Evolutionary conservation across 1,139 yeast species (phyloP).

Genomic region (Pichia sp.): DNA sequence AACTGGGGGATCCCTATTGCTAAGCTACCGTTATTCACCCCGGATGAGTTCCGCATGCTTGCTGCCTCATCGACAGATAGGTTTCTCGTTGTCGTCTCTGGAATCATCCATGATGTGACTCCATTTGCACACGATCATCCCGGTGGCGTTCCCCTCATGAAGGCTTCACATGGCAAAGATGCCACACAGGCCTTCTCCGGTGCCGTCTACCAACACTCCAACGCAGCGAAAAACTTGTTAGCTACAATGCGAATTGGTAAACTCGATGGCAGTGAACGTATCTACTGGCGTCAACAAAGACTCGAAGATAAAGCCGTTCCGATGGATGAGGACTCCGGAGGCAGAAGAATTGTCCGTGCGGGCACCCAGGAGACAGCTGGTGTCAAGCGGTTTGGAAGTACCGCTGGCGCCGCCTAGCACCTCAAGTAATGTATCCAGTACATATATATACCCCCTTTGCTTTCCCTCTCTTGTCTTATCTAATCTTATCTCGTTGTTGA

Average conservation of each 20-base stretch:
- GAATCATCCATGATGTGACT: constrained; percentile 66
- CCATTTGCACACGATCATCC: constrained; percentile 71
- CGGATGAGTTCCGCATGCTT: constrained; percentile 42
- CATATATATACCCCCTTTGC: too few species aligned
- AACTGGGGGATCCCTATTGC: constrained; percentile 78
- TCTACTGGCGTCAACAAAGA: constrained; percentile 67
- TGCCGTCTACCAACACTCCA: constrained; percentile 68
- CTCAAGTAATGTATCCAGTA: too few species aligned
- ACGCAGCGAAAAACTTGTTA: constrained; percentile 62
- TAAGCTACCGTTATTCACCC: constrained; percentile 47
- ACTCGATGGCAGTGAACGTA: constrained; percentile 71
- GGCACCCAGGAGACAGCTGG: constrained; percentile 50
- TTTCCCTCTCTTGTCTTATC: too few species aligned
- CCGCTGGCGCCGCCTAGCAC: constrained; percentile 34
- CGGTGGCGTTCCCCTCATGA: constrained; percentile 56
- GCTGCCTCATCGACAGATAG: constrained; percentile 28
- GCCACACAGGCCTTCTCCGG: constrained; percentile 70
- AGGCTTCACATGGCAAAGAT: constrained; percentile 62
- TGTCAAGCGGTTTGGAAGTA: constrained; percentile 29
- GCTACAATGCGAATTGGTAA: constrained; percentile 75
- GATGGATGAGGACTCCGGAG: constrained; percentile 42
- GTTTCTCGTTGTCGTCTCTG: constrained; percentile 40
- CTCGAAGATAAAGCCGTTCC: constrained; percentile 50
- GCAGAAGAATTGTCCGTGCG: constrained; percentile 48
- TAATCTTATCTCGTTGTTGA: too few species aligned